Conservation (phyloP, 495 filamentous ascomycete species). For the Xylaria intraflava region DNA sequence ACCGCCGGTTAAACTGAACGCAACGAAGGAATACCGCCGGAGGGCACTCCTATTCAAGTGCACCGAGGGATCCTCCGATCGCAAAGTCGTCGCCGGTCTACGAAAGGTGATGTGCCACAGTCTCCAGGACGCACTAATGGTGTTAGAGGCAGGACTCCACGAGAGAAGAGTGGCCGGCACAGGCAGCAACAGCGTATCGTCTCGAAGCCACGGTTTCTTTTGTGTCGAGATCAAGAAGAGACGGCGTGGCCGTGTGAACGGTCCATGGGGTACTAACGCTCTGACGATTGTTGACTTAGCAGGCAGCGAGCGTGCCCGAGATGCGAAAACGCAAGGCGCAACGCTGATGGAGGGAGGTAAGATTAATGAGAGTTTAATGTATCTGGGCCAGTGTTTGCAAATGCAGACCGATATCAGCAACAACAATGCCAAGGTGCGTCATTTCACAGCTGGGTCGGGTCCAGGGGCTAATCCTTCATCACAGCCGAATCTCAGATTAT, state of each 20-base stretch:
- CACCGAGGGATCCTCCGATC: conserved; percentile 74
- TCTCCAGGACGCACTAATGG: conserved; percentile 80
- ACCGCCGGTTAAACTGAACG: conserved; percentile 38
- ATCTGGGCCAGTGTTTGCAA: conserved; percentile 92
- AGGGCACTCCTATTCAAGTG: conserved; percentile 79
- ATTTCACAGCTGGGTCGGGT: not conserved
- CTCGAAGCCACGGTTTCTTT: conserved; percentile 93
- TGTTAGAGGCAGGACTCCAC: conserved; percentile 82
- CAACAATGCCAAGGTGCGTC: conserved; percentile 63
- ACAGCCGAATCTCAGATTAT: conserved; percentile 74
- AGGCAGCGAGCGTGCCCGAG: conserved; percentile 85
- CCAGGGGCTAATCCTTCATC: conserved; percentile 14
- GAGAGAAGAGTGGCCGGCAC: conserved; percentile 87
- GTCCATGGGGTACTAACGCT: conserved; percentile 69
- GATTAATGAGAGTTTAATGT: conserved; percentile 98
- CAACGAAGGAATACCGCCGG: conserved; percentile 61
- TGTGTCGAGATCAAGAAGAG: conserved; percentile 90
- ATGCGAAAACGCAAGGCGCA: conserved; percentile 86
- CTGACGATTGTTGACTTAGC: conserved; percentile 91
- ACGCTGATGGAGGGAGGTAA: conserved; percentile 93
- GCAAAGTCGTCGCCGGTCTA: conserved; percentile 86
- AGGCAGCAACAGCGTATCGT: conserved; percentile 80
- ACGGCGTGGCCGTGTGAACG: conserved; percentile 46
- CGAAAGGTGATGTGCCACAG: conserved; percentile 83
- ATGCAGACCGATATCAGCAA: conserved; percentile 79